A percentile compares a stretch with the other conserved stretches of the same genome.
These are phyloP conservation scores for Aspergillus tubingensis DNA, from an alignment of 2,329 filamentous ascomycete species.

Conservation along the genomic window DNA sequence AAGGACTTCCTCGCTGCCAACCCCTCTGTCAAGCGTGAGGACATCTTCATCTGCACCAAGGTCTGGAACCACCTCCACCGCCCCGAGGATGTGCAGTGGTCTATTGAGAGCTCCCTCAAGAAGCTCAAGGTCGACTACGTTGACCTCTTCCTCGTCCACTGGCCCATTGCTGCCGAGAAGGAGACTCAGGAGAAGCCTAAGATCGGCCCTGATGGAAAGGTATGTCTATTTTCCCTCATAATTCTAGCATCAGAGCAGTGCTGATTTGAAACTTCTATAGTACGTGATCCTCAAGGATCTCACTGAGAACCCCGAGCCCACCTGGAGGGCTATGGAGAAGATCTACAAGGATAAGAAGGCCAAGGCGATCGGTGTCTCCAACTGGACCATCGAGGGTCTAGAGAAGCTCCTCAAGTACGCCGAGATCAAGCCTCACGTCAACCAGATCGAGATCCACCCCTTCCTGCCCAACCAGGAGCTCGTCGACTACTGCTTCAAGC, in stretches of 20 bases:
- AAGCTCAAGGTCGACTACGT: constrained; percentile 71
- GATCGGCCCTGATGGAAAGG: constrained; percentile 55
- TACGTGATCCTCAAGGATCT: constrained; percentile 65
- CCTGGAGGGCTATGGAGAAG: constrained; percentile 69
- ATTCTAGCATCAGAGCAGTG: background rate
- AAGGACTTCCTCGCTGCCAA: constrained; percentile 57
- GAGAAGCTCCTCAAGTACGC: constrained; percentile 48
- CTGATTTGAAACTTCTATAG: constrained; percentile 25
- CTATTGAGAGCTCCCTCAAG: constrained; percentile 62
- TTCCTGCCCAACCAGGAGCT: constrained; percentile 51
- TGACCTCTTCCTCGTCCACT: constrained; percentile 66
- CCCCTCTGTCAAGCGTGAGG: constrained; percentile 50
- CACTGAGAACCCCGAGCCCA: constrained; percentile 63
- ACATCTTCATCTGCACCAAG: constrained; percentile 56
- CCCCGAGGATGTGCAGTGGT: constrained; percentile 49
- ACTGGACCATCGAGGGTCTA: constrained; percentile 62
- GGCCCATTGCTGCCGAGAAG: constrained; percentile 54
- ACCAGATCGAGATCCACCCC: constrained; percentile 51
- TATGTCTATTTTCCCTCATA: constrained; percentile 22
- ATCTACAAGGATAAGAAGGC: constrained; percentile 60
- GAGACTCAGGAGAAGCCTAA: constrained; percentile 50
- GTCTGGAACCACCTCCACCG: constrained; percentile 58
- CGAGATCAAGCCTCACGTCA: constrained; percentile 46
- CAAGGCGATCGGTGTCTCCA: constrained; percentile 74
- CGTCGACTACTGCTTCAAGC: constrained; percentile 44